Evolutionary conservation across 371 early-diverging fungal species (phyloP), one percentile per base, ranked within the genome.

Genomic region (Mucor sp.): DNA sequence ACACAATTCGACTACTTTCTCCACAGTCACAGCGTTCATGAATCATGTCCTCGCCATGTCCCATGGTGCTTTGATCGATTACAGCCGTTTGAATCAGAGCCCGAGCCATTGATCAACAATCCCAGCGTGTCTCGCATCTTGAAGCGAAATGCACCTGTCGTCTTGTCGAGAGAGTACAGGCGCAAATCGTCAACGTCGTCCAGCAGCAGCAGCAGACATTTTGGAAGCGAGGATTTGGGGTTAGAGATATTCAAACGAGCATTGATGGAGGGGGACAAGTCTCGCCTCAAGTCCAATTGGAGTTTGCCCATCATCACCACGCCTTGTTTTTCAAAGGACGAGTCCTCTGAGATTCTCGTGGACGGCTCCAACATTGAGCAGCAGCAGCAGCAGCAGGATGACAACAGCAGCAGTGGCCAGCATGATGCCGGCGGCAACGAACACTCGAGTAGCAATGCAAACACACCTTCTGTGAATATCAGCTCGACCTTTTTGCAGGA

Each of bases 111-210:
- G 11, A 68, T 85, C 63, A 76, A 82, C 47, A 84, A 84, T 39
- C 74, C 75, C n/a, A 83, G 82, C 23, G 79, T 85, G 8, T 80
- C 79, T 25, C 74, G 81, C 27, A 83, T 88, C 25, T 69, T 88
- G 19, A 79, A 77, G 12, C 76, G 85, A 39, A 80, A 79, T 50
- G 67, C 81, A n/a, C 74, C 78, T 12, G 85, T 88, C 5, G 83
- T 86, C 7, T 58, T 88, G 21, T 85, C 87, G 0, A 77, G 88
- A 56, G 88, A 88, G 63, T 88, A 86, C 58, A 67, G 82, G 12
- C 69, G 69, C 70, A 69, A 53, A 56, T 80, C 78, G 11, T 61
- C 68, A 4, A 47, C 39, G n/a, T n/a, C n/a, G n/a, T n/a, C n/a
- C n/a, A n/a, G n/a, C n/a, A n/a, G n/a, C n/a, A n/a, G n/a, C n/a